Conservation (phyloP, 2,329 filamentous ascomycete genomes). For the Saccharata proteae region DNA sequence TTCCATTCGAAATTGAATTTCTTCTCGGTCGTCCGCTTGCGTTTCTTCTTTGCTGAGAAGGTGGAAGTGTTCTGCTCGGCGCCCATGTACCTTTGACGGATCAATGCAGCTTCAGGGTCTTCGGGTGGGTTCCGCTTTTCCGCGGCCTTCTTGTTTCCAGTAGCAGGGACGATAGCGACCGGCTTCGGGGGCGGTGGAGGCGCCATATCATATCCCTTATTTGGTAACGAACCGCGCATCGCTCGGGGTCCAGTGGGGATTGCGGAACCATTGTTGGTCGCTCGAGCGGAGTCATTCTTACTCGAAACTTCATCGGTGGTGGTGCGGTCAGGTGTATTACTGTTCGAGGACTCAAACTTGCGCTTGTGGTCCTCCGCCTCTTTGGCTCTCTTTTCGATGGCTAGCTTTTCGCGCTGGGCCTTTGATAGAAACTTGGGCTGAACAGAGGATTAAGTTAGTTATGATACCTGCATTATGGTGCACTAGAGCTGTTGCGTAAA, state of each 20-base stretch:
- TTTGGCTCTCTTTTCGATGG: conserved; percentile 63
- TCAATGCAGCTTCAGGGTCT: conserved; percentile 59
- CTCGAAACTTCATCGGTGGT: too few species aligned
- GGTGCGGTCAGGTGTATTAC: too few species aligned
- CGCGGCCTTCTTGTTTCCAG: conserved; percentile 15
- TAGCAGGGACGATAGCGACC: conserved; percentile 16
- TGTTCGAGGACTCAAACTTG: conserved; percentile 32
- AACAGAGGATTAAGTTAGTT: conserved; percentile 13
- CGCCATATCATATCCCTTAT: conserved; percentile 40
- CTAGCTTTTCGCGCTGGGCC: conserved; percentile 67
- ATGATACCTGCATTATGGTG: conserved; percentile 9
- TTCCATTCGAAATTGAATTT: conserved; percentile 99
- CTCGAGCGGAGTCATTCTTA: too few species aligned
- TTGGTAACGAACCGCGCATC: conserved; percentile 33
- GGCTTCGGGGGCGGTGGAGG: conserved; percentile 36
- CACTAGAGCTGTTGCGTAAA: conserved; percentile 17
- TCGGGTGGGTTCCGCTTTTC: conserved; percentile 30
- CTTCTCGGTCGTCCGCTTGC: conserved; percentile 80
- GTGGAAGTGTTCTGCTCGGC: conserved; percentile 75
- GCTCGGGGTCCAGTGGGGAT: conserved; percentile 38
- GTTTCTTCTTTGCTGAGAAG: conserved; percentile 93
- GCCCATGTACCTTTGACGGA: conserved; percentile 79
- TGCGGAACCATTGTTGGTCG: conserved; percentile 25
- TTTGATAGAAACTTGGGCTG: conserved; percentile 76
- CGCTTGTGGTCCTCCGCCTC: conserved; percentile 54